These are phyloP conservation scores for Malus hybrid DNA, from an alignment of 331 rosid species.

Conservation along the genomic window DNA sequence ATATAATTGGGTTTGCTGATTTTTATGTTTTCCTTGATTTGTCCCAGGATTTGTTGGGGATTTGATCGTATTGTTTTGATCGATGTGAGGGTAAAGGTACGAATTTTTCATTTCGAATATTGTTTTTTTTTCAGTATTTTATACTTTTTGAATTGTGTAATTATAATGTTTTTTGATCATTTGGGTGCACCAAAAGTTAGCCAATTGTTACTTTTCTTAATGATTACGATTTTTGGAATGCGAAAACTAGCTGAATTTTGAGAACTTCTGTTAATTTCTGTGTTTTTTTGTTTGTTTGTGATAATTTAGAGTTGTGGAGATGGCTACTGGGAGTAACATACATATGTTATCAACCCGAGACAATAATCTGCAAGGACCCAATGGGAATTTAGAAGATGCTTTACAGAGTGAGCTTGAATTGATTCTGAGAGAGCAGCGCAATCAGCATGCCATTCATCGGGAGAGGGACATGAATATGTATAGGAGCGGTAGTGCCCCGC, in stretches of 20 bases:
- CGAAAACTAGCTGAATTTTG: neutral
- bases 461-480: conserved; percentile 70
- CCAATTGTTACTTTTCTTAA: neutral
- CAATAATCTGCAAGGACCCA: conserved; percentile 27
- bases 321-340: conserved; percentile 54
- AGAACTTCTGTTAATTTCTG: neutral
- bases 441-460: conserved; percentile 37
- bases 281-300: neutral
- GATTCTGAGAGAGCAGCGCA: conserved; percentile 61
- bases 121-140: neutral
- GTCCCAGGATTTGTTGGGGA: conserved; percentile 28
- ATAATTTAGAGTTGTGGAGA: conserved; percentile 37
- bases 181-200: neutral
- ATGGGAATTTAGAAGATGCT: conserved; percentile 54
- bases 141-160: neutral
- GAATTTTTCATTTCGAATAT: conserved; percentile 24
- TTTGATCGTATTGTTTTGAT: conserved; percentile 21
- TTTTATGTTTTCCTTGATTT: neutral
- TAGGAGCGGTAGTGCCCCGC: conserved; percentile 99
- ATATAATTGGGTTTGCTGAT: neutral
- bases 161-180: conserved; percentile 1
- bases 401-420: conserved; percentile 69
- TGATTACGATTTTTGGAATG: neutral
- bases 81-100: conserved; percentile 40
- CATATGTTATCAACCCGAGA: conserved; percentile 26